These are phyloP conservation scores for Astragalus glycyphyllos DNA, from an alignment of 306 rosid genomes.

Conservation along the genomic window DNA sequence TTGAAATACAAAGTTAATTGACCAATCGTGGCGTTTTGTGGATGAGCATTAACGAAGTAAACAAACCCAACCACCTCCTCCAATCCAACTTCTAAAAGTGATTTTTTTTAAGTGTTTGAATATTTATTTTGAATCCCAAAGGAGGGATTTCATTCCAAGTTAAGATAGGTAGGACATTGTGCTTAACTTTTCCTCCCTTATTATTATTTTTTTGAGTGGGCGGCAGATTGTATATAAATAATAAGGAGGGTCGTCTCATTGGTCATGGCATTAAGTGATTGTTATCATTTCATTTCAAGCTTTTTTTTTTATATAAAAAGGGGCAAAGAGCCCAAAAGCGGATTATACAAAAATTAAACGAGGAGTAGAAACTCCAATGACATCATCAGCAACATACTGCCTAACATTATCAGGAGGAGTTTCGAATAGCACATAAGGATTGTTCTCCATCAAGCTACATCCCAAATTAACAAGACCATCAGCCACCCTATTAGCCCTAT, in stretches of 20 bases:
- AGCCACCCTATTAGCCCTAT: too few relatives aligned
- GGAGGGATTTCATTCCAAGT: constrained; percentile 39
- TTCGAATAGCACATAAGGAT: too few relatives aligned
- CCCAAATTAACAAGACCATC: too few relatives aligned
- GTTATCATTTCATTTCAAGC: constrained; percentile 48
- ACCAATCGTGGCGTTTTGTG: constrained; percentile 46
- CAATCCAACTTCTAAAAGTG: constrained; percentile 27
- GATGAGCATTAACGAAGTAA: constrained; percentile 48
- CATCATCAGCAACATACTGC: too few relatives aligned
- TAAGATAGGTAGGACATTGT: constrained; percentile 30
- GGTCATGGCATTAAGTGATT: constrained; percentile 37
- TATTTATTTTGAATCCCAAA: constrained; percentile 33
- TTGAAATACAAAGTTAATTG: constrained; percentile 41
- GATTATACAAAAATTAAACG: too few relatives aligned
- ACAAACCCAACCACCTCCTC: constrained; percentile 47
- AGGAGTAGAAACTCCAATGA: too few relatives aligned
- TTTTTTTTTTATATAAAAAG: too few relatives aligned
- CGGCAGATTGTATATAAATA: background rate
- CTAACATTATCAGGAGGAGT: too few relatives aligned
- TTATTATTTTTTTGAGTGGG: background rate
- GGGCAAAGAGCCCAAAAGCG: too few relatives aligned
- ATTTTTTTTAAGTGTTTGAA: constrained; percentile 32
- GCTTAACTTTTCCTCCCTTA: constrained; percentile 21
- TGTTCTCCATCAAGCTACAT: too few relatives aligned
- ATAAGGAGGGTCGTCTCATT: constrained; percentile 20